Base-by-base conservation (phyloP, 2,329 filamentous ascomycete species). In the Sclerotinia trifoliorum region DNA sequence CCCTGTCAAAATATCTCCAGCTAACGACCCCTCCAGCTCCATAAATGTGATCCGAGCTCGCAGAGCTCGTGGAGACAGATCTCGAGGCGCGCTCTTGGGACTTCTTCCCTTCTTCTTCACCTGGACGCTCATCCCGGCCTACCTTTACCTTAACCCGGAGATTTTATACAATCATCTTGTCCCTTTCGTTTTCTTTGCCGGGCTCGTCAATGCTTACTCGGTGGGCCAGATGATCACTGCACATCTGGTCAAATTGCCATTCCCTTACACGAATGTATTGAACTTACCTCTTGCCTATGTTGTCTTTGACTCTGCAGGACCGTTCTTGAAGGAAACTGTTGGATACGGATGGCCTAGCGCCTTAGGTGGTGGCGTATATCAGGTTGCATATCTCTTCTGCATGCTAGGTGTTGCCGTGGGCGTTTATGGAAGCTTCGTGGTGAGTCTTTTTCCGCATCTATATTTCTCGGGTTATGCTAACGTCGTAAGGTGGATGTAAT, bases 171-270 rank as follows among this genome's bases (percentile, higher is more conserved):
- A 89, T 77, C 93, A 98, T 78, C 84, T 97, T 11, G 87, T 99
- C 24, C 94, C 95, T 1, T 98, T 99, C 79, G 84, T 90, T 72
- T 84, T 98, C 78, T 97, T 95, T 78, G 90, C 91, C 54, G 94
- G 94, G 67, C 82, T 98, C 68, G 85, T 97, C 77, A 98, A 98
- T 78, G 94, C 95, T 70, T 98, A 97, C 82, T 92, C 91, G 64
- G 94, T 98, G 68, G 94, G 94, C 8, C 91, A 94, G 78, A 97
- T 98, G 83, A 98, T 98, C 80, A 93, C 92, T 55, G 94, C 94
- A 0, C 95, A 99, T 80, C 84, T 99, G 26, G 93, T 94, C 70
- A 91, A 94, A 80, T 86, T 92, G 54, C 85, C 86, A 17, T 99
- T 97, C 81, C 95, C 95, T 7, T 96, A 94, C 83, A 88, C 89